phyloP scores from a whole-genome alignment of 441 rosid species.

The Eutrema salsugineum region DNA sequence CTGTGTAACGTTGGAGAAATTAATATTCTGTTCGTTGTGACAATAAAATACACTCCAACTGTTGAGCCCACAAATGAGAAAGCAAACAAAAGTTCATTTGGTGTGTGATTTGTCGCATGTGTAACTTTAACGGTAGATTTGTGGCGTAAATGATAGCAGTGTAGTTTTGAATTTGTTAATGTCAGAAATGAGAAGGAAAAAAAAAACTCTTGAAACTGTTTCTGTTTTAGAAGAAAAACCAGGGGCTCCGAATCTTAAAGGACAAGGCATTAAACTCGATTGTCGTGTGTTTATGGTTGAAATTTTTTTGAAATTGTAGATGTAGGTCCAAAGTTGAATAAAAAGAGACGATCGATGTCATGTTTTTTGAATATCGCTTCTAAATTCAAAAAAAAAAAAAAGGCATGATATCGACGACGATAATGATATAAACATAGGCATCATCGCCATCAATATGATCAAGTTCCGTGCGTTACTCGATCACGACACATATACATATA shows the following conservation, averaged over 20 bases:
- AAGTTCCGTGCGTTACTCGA: slow-evolving; percentile 22
- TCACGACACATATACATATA: slow-evolving; percentile 11
- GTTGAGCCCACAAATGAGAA: neutral
- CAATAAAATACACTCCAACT: neutral
- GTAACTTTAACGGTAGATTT: neutral
- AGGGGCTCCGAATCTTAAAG: neutral
- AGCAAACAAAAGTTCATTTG: neutral
- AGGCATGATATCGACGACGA: neutral
- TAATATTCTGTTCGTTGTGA: neutral
- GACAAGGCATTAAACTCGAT: neutral
- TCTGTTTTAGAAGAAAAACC: too few relatives aligned
- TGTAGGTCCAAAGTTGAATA: neutral
- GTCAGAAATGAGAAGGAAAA: neutral
- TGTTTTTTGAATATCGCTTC: neutral
- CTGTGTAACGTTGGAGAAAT: neutral
- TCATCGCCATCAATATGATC: neutral
- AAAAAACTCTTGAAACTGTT: neutral
- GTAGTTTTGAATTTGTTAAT: neutral
- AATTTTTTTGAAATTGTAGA: neutral
- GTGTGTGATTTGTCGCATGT: neutral
- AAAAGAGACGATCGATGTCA: neutral
- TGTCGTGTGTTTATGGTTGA: neutral
- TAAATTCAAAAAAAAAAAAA: too few relatives aligned
- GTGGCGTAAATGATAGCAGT: neutral
- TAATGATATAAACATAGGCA: neutral